Evolutionary conservation across 495 filamentous ascomycete species (phyloP).

Genomic region (Pyronema omphalodes): DNA sequence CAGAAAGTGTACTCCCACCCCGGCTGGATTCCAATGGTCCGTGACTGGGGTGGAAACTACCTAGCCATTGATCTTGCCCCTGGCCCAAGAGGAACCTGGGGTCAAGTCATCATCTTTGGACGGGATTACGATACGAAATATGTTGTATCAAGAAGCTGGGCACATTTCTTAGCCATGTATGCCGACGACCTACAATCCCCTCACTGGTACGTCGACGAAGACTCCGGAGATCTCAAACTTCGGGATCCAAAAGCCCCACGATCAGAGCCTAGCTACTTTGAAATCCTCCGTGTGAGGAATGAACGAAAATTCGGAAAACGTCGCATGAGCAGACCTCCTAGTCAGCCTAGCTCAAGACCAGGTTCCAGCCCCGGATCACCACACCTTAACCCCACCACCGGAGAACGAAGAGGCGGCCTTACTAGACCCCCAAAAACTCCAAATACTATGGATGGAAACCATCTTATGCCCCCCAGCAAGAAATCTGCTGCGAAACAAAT

Average conservation of each 20-base stretch:
- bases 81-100: slow-evolving; percentile 79
- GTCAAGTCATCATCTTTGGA: slow-evolving; percentile 89
- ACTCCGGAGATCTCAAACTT: slow-evolving; percentile 75
- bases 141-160: slow-evolving; percentile 85
- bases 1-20: slow-evolving; percentile 90
- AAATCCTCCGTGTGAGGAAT: slow-evolving; percentile 81
- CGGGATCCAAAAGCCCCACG: slow-evolving; percentile 72
- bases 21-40: slow-evolving; percentile 85
- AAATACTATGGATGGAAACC: slow-evolving; percentile 18
- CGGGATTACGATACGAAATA: slow-evolving; percentile 98
- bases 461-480: slow-evolving; percentile 22
- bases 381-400: slow-evolving; percentile 10
- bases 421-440: slow-evolving; percentile 13
- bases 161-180: slow-evolving; percentile 63
- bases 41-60: slow-evolving; percentile 98
- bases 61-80: slow-evolving; percentile 86
- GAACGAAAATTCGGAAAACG: slow-evolving; percentile 82
- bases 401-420: slow-evolving; percentile 13
- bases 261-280: slow-evolving; percentile 85
- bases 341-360: slow-evolving; percentile 10
- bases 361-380: slow-evolving; percentile 11
- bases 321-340: slow-evolving; percentile 13
- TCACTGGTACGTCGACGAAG: slow-evolving; percentile 79
- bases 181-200: slow-evolving; percentile 78
- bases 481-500: slow-evolving; percentile 15